Evolutionary conservation across 306 rosid species (phyloP).

Genomic region (Trifolium repens): DNA sequence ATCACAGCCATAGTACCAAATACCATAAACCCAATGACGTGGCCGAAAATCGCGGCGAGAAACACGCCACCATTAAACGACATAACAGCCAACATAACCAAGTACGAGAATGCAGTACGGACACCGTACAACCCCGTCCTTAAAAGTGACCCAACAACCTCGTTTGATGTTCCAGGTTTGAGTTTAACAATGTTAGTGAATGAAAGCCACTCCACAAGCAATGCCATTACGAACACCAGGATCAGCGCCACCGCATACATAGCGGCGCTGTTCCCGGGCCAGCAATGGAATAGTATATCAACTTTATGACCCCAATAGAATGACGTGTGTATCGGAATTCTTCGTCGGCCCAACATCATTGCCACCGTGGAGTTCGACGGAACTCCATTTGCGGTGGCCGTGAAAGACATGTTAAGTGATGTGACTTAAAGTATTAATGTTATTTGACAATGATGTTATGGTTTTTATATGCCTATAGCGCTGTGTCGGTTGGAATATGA

Average conservation of each 20-base stretch:
- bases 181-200: conserved; percentile 50
- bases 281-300: conserved; percentile 59
- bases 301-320: conserved; percentile 68
- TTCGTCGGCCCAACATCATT: conserved; percentile 41
- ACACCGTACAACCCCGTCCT: conserved; percentile 57
- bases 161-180: conserved; percentile 39
- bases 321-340: conserved; percentile 51
- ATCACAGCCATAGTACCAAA: conserved; percentile 40
- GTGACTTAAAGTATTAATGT: not conserved
- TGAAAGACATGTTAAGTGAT: conserved; percentile 16
- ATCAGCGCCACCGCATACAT: conserved; percentile 70
- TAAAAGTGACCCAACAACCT: conserved; percentile 38
- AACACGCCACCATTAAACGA: conserved; percentile 76
- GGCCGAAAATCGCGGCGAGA: conserved; percentile 66
- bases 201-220: conserved; percentile 68
- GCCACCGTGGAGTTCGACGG: conserved; percentile 53
- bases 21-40: conserved; percentile 48
- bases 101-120: conserved; percentile 56
- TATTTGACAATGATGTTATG: not conserved
- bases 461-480: not conserved
- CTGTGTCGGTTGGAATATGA: conserved; percentile 42
- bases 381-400: conserved; percentile 11
- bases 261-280: conserved; percentile 64
- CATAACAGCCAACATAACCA: conserved; percentile 76
- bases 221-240: conserved; percentile 61